A percentile compares a stretch with the other conserved stretches of the same genome.
phyloP scores from a whole-genome alignment of 1,139 yeast species.

The Saccharomyces hybrid region DNA sequence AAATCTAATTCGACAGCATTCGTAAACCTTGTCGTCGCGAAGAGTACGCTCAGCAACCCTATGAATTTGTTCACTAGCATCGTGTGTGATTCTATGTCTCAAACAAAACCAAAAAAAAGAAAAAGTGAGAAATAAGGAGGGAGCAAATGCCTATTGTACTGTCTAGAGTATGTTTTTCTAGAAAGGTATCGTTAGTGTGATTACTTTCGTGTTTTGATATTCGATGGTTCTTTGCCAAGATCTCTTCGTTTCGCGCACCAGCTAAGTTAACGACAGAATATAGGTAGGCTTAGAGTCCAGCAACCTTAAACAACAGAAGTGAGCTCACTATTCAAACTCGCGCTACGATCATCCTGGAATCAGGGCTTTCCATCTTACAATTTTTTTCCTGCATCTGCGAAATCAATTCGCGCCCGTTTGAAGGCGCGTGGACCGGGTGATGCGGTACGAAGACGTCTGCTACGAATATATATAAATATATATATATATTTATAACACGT shows the following conservation, averaged over 20 bases:
- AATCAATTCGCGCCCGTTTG: not conserved
- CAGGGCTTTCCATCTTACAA: not conserved
- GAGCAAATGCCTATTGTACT: not conserved
- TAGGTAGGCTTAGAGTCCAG: not conserved
- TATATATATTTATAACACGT: not conserved
- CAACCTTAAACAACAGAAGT: not conserved
- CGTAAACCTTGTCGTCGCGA: slow-evolving; percentile 1
- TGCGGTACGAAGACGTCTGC: not conserved
- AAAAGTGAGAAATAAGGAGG: not conserved
- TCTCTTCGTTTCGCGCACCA: not conserved
- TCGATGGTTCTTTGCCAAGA: not conserved
- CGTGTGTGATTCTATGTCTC: not conserved
- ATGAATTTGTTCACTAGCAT: not conserved
- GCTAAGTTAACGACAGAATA: not conserved
- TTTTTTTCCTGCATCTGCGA: not conserved
- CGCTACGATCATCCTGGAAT: not conserved
- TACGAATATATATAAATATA: no score
- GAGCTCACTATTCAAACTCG: not conserved
- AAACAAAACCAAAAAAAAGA: not conserved
- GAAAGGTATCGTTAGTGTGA: not conserved
- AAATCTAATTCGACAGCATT: slow-evolving; percentile 35
- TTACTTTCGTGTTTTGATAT: not conserved
- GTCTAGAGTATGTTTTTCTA: not conserved
- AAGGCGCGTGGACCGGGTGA: not conserved
- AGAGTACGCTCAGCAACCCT: not conserved